Evolutionary conservation across 208 protist species (phyloP), one percentile per base, ranked within the genome.

Genomic region (Angomonas ambiguus): DNA sequence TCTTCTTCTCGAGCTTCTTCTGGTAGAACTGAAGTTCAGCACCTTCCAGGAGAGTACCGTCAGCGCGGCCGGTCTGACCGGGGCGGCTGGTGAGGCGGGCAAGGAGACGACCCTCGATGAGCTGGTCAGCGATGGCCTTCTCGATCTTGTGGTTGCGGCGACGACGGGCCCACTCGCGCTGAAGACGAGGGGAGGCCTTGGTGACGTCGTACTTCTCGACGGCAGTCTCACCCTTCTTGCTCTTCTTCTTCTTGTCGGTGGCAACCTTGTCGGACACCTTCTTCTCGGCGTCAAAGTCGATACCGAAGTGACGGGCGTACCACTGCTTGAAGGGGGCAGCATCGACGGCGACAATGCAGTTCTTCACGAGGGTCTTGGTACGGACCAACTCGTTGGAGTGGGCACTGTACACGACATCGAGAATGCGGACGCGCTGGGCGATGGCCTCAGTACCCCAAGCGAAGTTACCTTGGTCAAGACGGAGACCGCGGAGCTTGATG

Each of bases 331-430:
- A 99, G 41, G 98, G 98, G 42, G 97, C 86, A 22, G 98, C 92
- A 77, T 99, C 98, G 65, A 99, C 84, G 67, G 96, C 77, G 34
- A 99, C 90, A 74, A 99, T 98, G 74, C 88, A 87, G 85, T 89
- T 92, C 97, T 99, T 99, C 61, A 99, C 98, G 18, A 99, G 91
- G 55, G 98, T 99, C 88, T 99, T 99, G 49, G 98, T 99, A 75
- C 98, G 97, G 45, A 99, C 97, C 33, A 99, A 92, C 92, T 99
- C 99, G 93, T 99, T 99, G 80, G 96, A 98, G 16, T 98, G 97
- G 45, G 98, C 97, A 85, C 99, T 99, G 96, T 99, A 99, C 53
- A 99, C 97, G n/a, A 99, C 98, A 69, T 98, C 95, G 51, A 99
- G 64, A 69, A 99, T 98, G 71, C 97, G 92, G 56, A 89, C 88